Base-by-base conservation (phyloP, 2,329 filamentous ascomycete species). In the Ophiocordyceps sinensis region DNA sequence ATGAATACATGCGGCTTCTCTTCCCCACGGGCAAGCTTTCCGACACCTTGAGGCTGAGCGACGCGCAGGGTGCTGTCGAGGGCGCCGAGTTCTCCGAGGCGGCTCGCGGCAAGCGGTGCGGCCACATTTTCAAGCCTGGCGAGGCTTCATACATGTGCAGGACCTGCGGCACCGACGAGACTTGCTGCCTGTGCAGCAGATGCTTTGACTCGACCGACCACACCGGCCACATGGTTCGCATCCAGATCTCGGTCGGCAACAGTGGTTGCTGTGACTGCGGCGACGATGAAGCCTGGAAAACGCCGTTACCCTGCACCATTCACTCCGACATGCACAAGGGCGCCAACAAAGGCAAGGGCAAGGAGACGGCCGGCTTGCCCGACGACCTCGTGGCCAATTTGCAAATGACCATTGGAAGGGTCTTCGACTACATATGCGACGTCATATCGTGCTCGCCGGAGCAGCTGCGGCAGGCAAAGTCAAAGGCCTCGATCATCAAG, bases 361-460 rank as follows among this genome's bases (percentile, higher is more conserved):
- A 75, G 53, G 63, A 67, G 41, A 67, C 70, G 36, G 65, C 70
- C 37, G 67, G 62, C 5, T 63, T 95, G 38, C 85, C 91, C 0
- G 70, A 77, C 28, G 85, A 94, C 35, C 70, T 96, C 40, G 66
- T 83, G 28, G 68, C 79, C 43, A 82, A 78, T 52, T 86, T 96
- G 45, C 76, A 80, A 42, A 85, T 85, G 71, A 96, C 91, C 0
- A 80, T 98, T 47, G 77, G 84, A 2, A 75, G 85, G 44, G 81
- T 79, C 11, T 74, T 96, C 46, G 91, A 98, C 64, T 98, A 94
- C 58, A 80, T 98, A 47, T 95, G 89, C 64, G 91, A 98, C 65
- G 87, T 98, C 45, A 87, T 96, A 48, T 96, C 91, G 3, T 98
- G 93, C 63, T 93, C 89, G 1, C 93, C 93, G 0, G 93, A 98